Base-by-base conservation (phyloP, 2,329 filamentous ascomycete genomes). In the Sporothrix pallida region DNA sequence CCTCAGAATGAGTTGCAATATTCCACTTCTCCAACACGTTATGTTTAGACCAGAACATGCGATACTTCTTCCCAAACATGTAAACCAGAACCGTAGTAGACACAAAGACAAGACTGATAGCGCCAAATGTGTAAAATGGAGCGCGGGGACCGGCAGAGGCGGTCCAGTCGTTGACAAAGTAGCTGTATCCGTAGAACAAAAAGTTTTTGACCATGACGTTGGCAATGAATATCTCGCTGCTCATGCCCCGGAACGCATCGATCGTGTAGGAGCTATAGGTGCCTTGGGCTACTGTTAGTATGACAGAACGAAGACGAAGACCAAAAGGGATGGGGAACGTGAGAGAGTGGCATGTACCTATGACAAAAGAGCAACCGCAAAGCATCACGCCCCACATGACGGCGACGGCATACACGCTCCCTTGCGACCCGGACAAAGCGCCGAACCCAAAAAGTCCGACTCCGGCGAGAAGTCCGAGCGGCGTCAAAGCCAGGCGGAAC, bases 311-410 rank as follows among this genome's bases (percentile, higher is more conserved):
- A n/a, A n/a, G 13, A n/a, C n/a, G n/a, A n/a, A n/a, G n/a, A n/a
- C n/a, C n/a, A n/a, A n/a, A n/a, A n/a, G 50, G 20, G 13, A 52
- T 7, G 13, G 50, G 17, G 20, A 4, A n/a, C 1, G 4, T 26
- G 17, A n/a, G 50, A n/a, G 50, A 20, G 2, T 5, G 50, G 50
- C 10, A 52, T 7, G 37, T 37, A 42, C 62, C 62, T n/a, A 65
- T 67, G 62, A 67, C 37, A 42, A 67, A 67, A 1, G 62, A 67
- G 5, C 42, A 46, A 8, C 62, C 62, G n/a, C 17, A 48, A n/a
- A 67, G 62, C 62, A 67, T 67, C 37, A 67, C n/a, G 10, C 62
- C 62, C 62, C 62, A 67, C 62, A 67, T 67, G 17, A 67, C 62
- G 12, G 62, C 62, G 13, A 67, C 44, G 42, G 31, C 44, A 26